phyloP scores from a whole-genome alignment of 495 filamentous ascomycete genomes.

The Annulohypoxylon bovei region DNA sequence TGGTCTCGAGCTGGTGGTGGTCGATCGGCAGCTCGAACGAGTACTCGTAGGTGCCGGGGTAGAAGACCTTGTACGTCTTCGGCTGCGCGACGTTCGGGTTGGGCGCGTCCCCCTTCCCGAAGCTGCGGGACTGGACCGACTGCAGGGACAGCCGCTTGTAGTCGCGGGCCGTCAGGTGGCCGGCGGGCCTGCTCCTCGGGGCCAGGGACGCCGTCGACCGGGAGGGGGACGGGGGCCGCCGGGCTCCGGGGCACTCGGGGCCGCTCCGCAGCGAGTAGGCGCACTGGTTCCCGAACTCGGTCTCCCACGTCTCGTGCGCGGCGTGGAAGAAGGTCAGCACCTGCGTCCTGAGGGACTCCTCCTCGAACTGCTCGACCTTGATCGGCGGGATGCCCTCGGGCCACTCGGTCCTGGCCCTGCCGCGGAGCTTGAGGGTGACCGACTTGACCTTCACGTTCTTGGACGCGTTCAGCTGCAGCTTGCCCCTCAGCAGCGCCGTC shows the following conservation, averaged over 20 bases:
- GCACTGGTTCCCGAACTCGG: constrained; percentile 70
- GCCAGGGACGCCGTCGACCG: constrained; percentile 42
- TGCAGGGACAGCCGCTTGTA: constrained; percentile 76
- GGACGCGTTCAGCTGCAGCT: constrained; percentile 80
- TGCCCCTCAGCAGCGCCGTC: constrained; percentile 87
- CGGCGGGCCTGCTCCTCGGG: constrained; percentile 35
- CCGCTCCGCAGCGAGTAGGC: constrained; percentile 52
- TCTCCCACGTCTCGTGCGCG: constrained; percentile 63
- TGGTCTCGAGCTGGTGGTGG: constrained; percentile 90
- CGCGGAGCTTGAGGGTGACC: constrained; percentile 86
- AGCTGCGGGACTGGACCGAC: constrained; percentile 84
- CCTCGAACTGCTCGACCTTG: constrained; percentile 85
- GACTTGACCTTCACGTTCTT: constrained; percentile 96
- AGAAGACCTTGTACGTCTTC: constrained; percentile 90
- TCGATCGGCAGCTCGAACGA: constrained; percentile 95
- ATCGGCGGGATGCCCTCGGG: constrained; percentile 95
- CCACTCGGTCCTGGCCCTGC: constrained; percentile 92
- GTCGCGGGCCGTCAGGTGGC: constrained; percentile 58
- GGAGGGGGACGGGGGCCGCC: constrained; percentile 30
- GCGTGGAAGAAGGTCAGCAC: constrained; percentile 87
- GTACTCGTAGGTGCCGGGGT: constrained; percentile 91
- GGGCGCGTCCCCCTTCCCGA: constrained; percentile 79
- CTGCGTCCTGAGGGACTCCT: constrained; percentile 77
- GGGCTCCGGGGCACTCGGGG: constrained; percentile 28
- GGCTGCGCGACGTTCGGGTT: constrained; percentile 72